phyloP scores from a whole-genome alignment of 1,284 basidiomycete species.

The Tylopilus sp. region DNA sequence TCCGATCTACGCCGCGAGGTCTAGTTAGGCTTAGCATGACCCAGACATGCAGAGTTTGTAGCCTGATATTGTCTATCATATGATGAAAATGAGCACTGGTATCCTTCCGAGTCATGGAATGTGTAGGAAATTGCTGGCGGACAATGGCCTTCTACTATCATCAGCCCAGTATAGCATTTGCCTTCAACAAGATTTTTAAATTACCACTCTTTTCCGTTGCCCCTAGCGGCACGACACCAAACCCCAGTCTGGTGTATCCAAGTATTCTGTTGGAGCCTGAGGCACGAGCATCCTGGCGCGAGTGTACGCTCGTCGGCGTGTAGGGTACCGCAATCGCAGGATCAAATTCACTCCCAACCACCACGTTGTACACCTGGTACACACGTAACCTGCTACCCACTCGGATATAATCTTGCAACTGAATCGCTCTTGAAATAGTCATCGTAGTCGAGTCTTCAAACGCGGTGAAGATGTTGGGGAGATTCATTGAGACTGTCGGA shows the following conservation, averaged over 20 bases:
- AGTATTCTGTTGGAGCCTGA: not conserved
- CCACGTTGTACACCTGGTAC: not conserved
- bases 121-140: no score
- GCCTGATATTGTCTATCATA: no score
- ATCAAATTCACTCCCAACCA: not conserved
- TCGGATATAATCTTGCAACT: not conserved
- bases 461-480: not conserved
- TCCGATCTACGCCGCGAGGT: no score
- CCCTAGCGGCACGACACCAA: not conserved
- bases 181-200: not conserved
- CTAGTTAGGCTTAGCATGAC: no score
- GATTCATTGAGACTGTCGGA: not conserved
- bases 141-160: not conserved
- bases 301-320: no score
- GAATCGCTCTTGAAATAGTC: not conserved
- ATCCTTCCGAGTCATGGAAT: no score
- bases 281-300: not conserved
- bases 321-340: not conserved
- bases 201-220: not conserved
- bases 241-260: not conserved
- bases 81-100: no score
- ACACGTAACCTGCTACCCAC: not conserved
- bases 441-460: not conserved
- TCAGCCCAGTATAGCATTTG: not conserved
- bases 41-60: no score